These are phyloP conservation scores for Fusarium pininemorale DNA, from an alignment of 2,329 filamentous ascomycete species.

Conservation along the genomic window DNA sequence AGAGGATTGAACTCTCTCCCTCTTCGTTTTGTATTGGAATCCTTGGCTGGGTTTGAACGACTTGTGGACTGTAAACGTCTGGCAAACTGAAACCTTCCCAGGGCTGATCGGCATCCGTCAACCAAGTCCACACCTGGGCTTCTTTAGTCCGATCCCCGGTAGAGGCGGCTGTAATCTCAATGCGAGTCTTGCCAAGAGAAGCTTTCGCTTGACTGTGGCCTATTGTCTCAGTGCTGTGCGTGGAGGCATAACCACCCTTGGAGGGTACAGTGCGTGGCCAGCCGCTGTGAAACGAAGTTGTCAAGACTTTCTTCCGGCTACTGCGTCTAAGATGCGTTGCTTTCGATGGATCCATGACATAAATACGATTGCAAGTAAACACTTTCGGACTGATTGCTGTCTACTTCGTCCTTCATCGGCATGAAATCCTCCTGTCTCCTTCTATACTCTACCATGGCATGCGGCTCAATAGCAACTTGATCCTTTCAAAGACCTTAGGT, in stretches of 20 bases:
- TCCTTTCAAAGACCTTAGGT: conserved; percentile 1
- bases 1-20: no score
- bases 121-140: neutral
- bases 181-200: neutral
- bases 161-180: neutral
- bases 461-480: conserved; percentile 20
- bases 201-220: neutral
- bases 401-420: neutral
- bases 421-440: neutral
- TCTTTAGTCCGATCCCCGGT: neutral
- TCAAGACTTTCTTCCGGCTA: neutral
- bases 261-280: neutral
- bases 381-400: neutral
- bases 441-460: conserved; percentile 18
- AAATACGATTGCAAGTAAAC: neutral
- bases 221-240: neutral
- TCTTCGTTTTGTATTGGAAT: neutral
- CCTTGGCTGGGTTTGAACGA: neutral
- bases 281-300: neutral
- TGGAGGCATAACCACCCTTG: neutral
- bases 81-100: conserved; percentile 10
- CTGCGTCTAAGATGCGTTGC: neutral
- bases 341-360: conserved; percentile 1
- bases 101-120: conserved; percentile 13
- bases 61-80: neutral